phyloP scores from a whole-genome alignment of 2,329 filamentous ascomycete species.

The Iodosphaeria phyllophila region DNA sequence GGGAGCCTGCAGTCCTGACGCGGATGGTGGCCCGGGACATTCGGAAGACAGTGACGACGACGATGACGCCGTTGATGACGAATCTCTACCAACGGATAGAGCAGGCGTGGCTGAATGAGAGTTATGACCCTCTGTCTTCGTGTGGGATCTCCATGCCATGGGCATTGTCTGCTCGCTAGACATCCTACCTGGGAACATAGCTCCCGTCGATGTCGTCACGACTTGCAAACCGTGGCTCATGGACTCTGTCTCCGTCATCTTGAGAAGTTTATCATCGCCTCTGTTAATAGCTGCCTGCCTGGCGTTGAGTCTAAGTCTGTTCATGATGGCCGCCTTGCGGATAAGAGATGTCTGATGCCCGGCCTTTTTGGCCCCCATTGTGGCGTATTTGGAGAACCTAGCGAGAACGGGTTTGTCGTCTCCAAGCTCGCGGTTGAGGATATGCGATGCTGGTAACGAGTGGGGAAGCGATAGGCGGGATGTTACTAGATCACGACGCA shows the following conservation, averaged over 20 bases:
- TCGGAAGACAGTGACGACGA: background rate
- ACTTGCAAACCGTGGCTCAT: conserved; percentile 16
- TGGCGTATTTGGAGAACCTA: conserved; percentile 28
- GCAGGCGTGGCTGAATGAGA: background rate
- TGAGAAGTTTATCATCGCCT: conserved; percentile 14
- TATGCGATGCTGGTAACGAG: conserved; percentile 50
- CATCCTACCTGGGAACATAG: conserved; percentile 12
- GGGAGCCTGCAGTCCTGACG: background rate
- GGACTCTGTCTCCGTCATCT: conserved; percentile 14
- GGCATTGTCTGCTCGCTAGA: conserved; percentile 6
- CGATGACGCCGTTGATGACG: background rate
- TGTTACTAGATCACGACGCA: conserved; percentile 45
- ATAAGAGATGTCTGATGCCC: conserved; percentile 31
- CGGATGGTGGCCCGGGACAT: background rate
- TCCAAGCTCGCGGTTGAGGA: conserved; percentile 39
- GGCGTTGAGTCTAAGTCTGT: conserved; percentile 32
- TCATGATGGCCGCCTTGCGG: conserved; percentile 47
- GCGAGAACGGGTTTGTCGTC: conserved; percentile 18
- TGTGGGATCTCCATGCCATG: conserved; percentile 11
- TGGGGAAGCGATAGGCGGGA: conserved; percentile 52
- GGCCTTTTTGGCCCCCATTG: conserved; percentile 20
- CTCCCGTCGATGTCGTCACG: conserved; percentile 10
- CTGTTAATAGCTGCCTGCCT: conserved; percentile 15
- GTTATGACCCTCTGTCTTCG: conserved; percentile 5
- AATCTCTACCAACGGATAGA: background rate